Percentiles rank a stretch among this genome's conserved stretches.
phyloP scores from a whole-genome alignment of 2,329 filamentous ascomycete genomes.

The Cyphellophora europaea region DNA sequence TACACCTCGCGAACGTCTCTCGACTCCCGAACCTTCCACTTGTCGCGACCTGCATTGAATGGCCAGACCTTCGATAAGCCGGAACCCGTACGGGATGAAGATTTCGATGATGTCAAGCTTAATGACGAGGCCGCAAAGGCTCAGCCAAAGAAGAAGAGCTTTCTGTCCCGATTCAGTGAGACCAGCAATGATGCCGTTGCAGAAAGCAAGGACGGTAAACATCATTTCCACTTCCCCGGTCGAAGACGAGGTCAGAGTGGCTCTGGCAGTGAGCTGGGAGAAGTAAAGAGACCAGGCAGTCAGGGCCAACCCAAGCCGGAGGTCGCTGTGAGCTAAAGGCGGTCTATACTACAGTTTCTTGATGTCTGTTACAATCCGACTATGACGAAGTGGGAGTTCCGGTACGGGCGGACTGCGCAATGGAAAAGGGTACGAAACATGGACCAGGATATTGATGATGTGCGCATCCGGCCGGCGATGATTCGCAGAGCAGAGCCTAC shows the following conservation, averaged over 20 bases:
- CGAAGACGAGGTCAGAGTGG: conserved; percentile 64
- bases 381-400: no score
- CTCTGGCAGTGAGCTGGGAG: conserved; percentile 61
- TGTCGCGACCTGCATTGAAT: conserved; percentile 52
- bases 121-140: conserved; percentile 58
- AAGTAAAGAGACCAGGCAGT: conserved; percentile 40
- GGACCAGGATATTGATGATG: no score
- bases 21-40: conserved; percentile 57
- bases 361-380: no score
- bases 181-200: conserved; percentile 27
- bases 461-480: no score
- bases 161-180: conserved; percentile 75
- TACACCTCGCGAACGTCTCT: conserved; percentile 65
- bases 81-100: conserved; percentile 41
- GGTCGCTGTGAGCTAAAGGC: conserved; percentile 15
- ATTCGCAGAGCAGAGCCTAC: no score
- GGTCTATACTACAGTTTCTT: no score
- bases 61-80: conserved; percentile 50
- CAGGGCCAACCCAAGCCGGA: conserved; percentile 20
- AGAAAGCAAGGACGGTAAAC: conserved; percentile 29
- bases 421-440: no score
- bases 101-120: conserved; percentile 84
- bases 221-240: conserved; percentile 54
- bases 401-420: no score
- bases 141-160: conserved; percentile 63